Evolutionary conservation across 2,329 filamentous ascomycete genomes (phyloP), one percentile per base, ranked within the genome.

Genomic region (Penicillium freii): DNA sequence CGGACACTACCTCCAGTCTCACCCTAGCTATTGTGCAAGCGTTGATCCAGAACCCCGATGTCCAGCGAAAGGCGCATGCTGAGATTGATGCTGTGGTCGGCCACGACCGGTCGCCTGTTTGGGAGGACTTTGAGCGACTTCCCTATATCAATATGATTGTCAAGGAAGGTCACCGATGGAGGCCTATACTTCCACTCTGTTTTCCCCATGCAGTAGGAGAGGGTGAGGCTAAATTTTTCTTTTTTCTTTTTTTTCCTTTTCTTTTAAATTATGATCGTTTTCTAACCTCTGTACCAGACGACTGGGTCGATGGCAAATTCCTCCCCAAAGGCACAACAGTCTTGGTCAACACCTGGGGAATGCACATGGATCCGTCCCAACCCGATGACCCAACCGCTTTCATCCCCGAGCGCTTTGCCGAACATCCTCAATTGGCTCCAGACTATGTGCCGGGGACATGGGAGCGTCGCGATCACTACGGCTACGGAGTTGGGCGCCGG

Each of bases 111-210:
- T 43, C 39, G 0, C 53, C 53, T 15, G 45, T 43, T 4, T 56
- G 46, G 53, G 29, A 25, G 1, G 53, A 56, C 25, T 51, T 34
- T 36, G 46, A 33, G 9, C 9, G 17, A 8, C 27, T 56, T 7
- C 53, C 46, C 9, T 56, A 56, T 17, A 40, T 56, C n/a, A 49
- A 43, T 8, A 51, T 38, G 21, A 51, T 56, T 10, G n/a, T 56
- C 23, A 56, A 51, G 36, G 53, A 56, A 36, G 46, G 38, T 13
- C 52, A 55, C 6, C 36, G 52, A 13, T 55, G 52, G 52, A 48
- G 52, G 13, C 36, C 52, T 5, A 40, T 55, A 21, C 29, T 19
- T 33, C 52, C 25, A 19, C 45, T 34, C 13, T 36, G 23, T 27
- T 47, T 54, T 4, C 33, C 51, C 1, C 51, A 54, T 27, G 51